Percentiles rank a stretch among this genome's conserved stretches.
Evolutionary conservation across 2,329 filamentous ascomycete genomes (phyloP).

Genomic region (Exophiala sideris): DNA sequence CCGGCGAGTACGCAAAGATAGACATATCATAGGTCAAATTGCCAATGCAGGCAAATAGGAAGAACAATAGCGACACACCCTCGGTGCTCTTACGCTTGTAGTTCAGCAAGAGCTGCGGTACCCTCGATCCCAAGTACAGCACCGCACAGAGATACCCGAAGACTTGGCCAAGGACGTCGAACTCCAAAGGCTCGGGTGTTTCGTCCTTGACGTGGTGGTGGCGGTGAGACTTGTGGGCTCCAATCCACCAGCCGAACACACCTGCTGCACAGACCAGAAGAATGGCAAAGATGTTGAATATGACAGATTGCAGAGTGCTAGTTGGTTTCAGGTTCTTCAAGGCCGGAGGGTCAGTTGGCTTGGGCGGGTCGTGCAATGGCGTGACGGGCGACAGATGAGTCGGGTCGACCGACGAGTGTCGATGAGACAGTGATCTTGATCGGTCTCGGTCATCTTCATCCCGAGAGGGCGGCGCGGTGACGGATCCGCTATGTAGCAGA

Average conservation of each 20-base stretch:
- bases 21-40: slow-evolving; percentile 91
- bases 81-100: slow-evolving; percentile 90
- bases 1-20: slow-evolving; percentile 84
- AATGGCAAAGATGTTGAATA: slow-evolving; percentile 74
- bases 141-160: slow-evolving; percentile 91
- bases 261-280: slow-evolving; percentile 81
- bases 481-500: slow-evolving; percentile 23
- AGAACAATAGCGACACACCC: slow-evolving; percentile 90
- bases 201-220: slow-evolving; percentile 36
- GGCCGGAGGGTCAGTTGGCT: slow-evolving; percentile 31
- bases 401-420: slow-evolving; percentile 57
- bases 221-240: slow-evolving; percentile 41
- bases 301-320: slow-evolving; percentile 46
- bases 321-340: slow-evolving; percentile 33
- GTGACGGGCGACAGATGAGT: slow-evolving; percentile 77
- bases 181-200: slow-evolving; percentile 51
- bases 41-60: slow-evolving; percentile 91
- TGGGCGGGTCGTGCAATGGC: slow-evolving; percentile 63
- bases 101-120: slow-evolving; percentile 90
- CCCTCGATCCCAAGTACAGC: slow-evolving; percentile 81
- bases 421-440: slow-evolving; percentile 34
- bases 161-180: slow-evolving; percentile 77
- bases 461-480: slow-evolving; percentile 16
- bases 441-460: slow-evolving; percentile 14
- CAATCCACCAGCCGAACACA: slow-evolving; percentile 77